These are phyloP conservation scores for Colletotrichum tamarilloi DNA, from an alignment of 2,329 filamentous ascomycete species.

Conservation along the genomic window DNA sequence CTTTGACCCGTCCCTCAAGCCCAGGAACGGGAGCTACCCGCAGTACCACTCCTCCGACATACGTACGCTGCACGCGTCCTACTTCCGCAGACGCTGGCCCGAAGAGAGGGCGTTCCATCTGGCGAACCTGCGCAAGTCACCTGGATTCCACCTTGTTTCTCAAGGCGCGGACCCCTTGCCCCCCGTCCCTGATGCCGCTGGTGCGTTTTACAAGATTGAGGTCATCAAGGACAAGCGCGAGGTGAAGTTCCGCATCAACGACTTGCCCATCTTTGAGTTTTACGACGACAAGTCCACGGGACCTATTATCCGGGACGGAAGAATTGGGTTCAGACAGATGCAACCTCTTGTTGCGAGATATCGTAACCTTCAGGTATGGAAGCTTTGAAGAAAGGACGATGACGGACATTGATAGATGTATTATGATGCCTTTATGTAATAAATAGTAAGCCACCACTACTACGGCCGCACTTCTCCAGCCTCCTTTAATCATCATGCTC, in stretches of 20 bases:
- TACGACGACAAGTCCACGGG: conserved; percentile 44
- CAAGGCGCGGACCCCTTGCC: conserved; percentile 44
- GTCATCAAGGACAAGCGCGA: conserved; percentile 44
- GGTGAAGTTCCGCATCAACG: conserved; percentile 44
- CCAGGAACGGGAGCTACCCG: conserved; percentile 41
- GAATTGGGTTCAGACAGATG: conserved; percentile 46
- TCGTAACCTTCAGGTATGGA: conserved; percentile 46
- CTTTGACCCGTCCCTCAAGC: conserved; percentile 41
- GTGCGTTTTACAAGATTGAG: conserved; percentile 44
- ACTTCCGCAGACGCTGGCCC: conserved; percentile 40
- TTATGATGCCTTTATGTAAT: background rate
- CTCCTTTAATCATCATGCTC: conserved; percentile 18
- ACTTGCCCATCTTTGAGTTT: conserved; percentile 42
- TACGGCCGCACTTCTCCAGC: background rate
- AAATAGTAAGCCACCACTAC: background rate
- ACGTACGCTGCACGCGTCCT: conserved; percentile 38
- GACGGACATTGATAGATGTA: background rate
- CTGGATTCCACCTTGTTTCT: conserved; percentile 43
- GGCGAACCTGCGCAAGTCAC: conserved; percentile 45
- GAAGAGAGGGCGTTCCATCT: conserved; percentile 45
- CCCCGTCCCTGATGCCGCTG: conserved; percentile 41
- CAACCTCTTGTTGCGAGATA: conserved; percentile 43
- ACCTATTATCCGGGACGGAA: conserved; percentile 39
- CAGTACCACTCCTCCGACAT: conserved; percentile 40
- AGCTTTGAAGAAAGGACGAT: conserved; percentile 25